Percentiles rank a stretch among this genome's conserved stretches.
Evolutionary conservation across 2,329 filamentous ascomycete species (phyloP).

Genomic region (Claviceps maximensis): DNA sequence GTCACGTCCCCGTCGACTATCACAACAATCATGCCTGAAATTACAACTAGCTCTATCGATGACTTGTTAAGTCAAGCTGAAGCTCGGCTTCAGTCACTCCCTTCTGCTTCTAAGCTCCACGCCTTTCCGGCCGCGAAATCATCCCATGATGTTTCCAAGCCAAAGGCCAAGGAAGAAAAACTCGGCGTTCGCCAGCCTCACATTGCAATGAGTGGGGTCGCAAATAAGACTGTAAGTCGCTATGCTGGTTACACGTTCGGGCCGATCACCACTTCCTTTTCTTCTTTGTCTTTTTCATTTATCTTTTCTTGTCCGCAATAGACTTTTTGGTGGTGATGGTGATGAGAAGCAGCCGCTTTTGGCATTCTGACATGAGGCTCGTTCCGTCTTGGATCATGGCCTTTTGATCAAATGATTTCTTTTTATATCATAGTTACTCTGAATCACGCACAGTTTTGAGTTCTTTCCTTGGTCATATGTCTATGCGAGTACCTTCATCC

Average conservation of each 20-base stretch:
- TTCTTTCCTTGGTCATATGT: not conserved
- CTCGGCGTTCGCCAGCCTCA: not conserved
- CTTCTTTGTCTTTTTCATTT: not conserved
- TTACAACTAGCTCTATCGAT: not conserved
- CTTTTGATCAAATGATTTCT: constrained; percentile 49
- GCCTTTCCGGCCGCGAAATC: not conserved
- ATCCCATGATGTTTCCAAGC: not conserved
- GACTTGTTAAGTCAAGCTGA: constrained; percentile 1
- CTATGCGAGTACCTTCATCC: not conserved
- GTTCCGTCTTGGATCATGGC: constrained; percentile 27
- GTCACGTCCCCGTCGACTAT: not conserved
- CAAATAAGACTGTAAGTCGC: not conserved
- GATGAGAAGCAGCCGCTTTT: constrained; percentile 28
- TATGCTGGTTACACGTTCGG: not conserved
- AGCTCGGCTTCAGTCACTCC: not conserved
- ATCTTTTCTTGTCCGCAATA: not conserved
- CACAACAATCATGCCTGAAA: not conserved
- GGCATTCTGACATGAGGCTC: constrained; percentile 25
- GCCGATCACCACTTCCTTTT: not conserved
- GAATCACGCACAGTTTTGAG: constrained; percentile 23
- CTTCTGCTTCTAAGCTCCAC: not conserved
- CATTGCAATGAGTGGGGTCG: not conserved
- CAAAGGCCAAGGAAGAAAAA: not conserved
- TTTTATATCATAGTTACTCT: constrained; percentile 62
- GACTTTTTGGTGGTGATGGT: constrained; percentile 9